Evolutionary conservation across 805 yeast species (phyloP).

Genomic region (Nakazawaea peltata): DNA sequence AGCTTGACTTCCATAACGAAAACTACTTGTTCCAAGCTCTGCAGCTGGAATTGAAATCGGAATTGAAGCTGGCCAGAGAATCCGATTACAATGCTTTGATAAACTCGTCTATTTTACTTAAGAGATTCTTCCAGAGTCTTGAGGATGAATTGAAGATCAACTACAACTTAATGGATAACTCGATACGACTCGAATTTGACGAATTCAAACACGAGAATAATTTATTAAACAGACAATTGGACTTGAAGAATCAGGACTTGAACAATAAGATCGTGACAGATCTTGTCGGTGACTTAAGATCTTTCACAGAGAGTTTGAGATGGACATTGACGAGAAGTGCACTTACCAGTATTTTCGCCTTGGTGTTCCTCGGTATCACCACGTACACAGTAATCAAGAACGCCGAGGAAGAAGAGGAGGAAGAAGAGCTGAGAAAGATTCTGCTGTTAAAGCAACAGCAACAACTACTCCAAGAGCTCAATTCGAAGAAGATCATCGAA

Average conservation of each 20-base stretch:
- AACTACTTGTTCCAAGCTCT: slow-evolving; percentile 87
- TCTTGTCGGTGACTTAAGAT: slow-evolving; percentile 70
- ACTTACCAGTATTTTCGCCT: slow-evolving; percentile 59
- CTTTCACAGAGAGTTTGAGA: slow-evolving; percentile 80
- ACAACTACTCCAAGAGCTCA: slow-evolving; percentile 30
- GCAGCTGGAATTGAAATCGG: slow-evolving; percentile 76
- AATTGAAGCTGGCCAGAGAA: slow-evolving; percentile 66
- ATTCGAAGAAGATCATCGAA: slow-evolving; percentile 21
- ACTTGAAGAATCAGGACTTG: slow-evolving; percentile 69
- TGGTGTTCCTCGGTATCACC: slow-evolving; percentile 56
- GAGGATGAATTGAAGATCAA: slow-evolving; percentile 64
- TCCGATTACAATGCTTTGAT: slow-evolving; percentile 59
- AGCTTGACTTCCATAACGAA: slow-evolving; percentile 78
- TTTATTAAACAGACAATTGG: slow-evolving; percentile 58
- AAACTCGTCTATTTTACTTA: slow-evolving; percentile 57
- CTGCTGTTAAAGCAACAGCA: slow-evolving; percentile 14
- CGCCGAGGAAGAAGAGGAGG: slow-evolving; percentile 20
- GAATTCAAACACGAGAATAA: slow-evolving; percentile 85
- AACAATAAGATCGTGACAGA: slow-evolving; percentile 80
- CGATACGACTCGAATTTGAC: slow-evolving; percentile 68
- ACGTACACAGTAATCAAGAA: slow-evolving; percentile 35
- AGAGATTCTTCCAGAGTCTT: slow-evolving; percentile 62
- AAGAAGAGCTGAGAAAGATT: slow-evolving; percentile 15
- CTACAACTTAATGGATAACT: slow-evolving; percentile 58
- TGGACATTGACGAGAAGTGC: slow-evolving; percentile 95